phyloP scores from a whole-genome alignment of 768 basidiomycete genomes.

The Pulveroboletus frians region DNA sequence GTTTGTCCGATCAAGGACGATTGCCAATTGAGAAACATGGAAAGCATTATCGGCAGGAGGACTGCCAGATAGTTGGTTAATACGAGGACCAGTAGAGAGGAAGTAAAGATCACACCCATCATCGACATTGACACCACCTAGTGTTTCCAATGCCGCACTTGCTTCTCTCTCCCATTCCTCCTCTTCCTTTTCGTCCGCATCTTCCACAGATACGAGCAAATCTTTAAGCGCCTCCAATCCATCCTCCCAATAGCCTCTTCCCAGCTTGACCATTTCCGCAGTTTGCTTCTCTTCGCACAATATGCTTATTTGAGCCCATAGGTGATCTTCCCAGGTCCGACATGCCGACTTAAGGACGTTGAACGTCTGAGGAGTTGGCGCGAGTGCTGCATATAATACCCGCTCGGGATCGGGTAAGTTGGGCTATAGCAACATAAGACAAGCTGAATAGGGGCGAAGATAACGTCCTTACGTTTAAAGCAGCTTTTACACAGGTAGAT shows the following conservation, averaged over 20 bases:
- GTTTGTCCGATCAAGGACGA: conserved; percentile 68
- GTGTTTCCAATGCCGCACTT: conserved; percentile 45
- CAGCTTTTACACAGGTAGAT: conserved; percentile 71
- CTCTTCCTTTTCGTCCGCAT: conserved; percentile 37
- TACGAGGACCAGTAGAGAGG: not conserved
- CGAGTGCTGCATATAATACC: conserved; percentile 82
- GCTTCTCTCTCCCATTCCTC: conserved; percentile 69
- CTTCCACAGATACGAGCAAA: conserved; percentile 24
- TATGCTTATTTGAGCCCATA: conserved; percentile 86
- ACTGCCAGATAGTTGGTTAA: conserved; percentile 28
- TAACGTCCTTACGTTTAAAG: conserved; percentile 53
- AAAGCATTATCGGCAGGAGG: conserved; percentile 69
- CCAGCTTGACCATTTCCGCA: conserved; percentile 56
- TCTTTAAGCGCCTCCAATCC: conserved; percentile 46
- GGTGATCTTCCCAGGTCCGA: conserved; percentile 89
- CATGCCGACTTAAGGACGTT: conserved; percentile 67
- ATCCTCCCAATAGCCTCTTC: conserved; percentile 78
- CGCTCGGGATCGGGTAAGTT: conserved; percentile 68
- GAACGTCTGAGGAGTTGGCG: conserved; percentile 63
- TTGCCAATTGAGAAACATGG: conserved; percentile 74
- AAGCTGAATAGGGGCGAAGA: not conserved
- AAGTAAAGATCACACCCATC: conserved; percentile 50
- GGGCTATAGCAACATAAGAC: conserved; percentile 34
- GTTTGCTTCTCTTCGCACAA: conserved; percentile 79
- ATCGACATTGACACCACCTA: conserved; percentile 53